Conservation (phyloP, 768 basidiomycete genomes). For the Scleroderma citrinum region DNA sequence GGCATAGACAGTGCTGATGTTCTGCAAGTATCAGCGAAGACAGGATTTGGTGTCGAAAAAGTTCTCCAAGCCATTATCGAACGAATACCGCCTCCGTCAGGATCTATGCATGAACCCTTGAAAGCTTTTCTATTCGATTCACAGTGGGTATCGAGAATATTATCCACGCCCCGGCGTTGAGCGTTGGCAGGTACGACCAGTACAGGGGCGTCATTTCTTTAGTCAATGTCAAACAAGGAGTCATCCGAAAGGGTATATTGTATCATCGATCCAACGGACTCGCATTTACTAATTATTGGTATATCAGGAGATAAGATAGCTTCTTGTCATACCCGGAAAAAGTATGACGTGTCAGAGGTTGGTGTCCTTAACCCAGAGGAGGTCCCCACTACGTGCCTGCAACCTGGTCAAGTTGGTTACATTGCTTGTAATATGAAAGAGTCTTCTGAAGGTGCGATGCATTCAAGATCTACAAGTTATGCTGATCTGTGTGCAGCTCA, state of each 20-base stretch:
- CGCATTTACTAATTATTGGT: background rate
- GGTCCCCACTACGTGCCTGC: slow-evolving; percentile 58
- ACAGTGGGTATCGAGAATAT: slow-evolving; percentile 44
- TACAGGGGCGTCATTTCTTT: slow-evolving; percentile 95
- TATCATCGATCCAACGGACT: background rate
- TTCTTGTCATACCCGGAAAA: slow-evolving; percentile 78
- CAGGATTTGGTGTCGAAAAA: slow-evolving; percentile 72
- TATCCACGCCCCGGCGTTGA: slow-evolving; percentile 5
- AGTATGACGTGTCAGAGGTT: slow-evolving; percentile 83
- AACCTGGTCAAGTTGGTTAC: slow-evolving; percentile 81
- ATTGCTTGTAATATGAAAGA: slow-evolving; percentile 98
- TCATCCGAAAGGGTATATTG: slow-evolving; percentile 68
- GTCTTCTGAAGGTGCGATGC: slow-evolving; percentile 71
- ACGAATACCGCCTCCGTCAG: slow-evolving; percentile 76
- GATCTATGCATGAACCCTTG: slow-evolving; percentile 46
- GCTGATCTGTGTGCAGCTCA: slow-evolving; percentile 49
- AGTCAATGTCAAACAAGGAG: slow-evolving; percentile 74
- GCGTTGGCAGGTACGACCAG: slow-evolving; percentile 70
- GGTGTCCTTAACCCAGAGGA: slow-evolving; percentile 91
- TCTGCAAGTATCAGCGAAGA: slow-evolving; percentile 86
- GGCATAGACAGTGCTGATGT: slow-evolving; percentile 72
- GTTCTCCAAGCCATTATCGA: slow-evolving; percentile 79
- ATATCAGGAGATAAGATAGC: slow-evolving; percentile 79
- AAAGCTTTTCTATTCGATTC: slow-evolving; percentile 93
- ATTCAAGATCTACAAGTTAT: background rate